Conservation (phyloP, 164 flowering plant species). For the Euptelea pleiosperma region DNA sequence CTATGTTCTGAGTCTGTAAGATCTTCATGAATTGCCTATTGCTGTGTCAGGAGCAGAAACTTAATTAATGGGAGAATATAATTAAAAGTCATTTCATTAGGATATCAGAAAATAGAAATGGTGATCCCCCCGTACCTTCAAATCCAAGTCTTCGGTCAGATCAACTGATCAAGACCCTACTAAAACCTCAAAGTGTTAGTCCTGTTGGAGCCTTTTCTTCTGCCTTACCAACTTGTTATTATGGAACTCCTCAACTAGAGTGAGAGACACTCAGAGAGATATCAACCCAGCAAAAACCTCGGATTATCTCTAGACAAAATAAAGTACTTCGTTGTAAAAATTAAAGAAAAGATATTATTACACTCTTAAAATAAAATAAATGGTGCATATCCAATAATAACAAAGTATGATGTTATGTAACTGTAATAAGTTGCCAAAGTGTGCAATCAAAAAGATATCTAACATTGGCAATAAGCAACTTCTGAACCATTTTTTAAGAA, state of each 20-base stretch:
- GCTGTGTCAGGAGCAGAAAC: constrained; percentile 41
- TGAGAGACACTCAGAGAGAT: constrained; percentile 26
- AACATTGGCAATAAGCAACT: too few species aligned
- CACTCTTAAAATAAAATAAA: too few species aligned
- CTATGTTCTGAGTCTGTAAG: too few species aligned
- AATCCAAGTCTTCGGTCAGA: constrained; percentile 55
- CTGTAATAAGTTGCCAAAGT: too few species aligned
- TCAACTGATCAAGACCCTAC: constrained; percentile 59
- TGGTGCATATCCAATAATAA: too few species aligned
- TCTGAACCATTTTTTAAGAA: too few species aligned
- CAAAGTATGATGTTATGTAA: too few species aligned
- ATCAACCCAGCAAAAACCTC: constrained; percentile 31
- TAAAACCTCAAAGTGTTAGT: constrained; percentile 44
- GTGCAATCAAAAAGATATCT: too few species aligned
- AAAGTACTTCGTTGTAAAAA: too few species aligned
- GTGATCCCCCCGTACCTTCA: constrained; percentile 32
- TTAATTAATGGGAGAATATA: constrained; percentile 65
- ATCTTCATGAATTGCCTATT: background rate
- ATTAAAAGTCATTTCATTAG: constrained; percentile 54
- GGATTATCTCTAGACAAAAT: constrained; percentile 26
- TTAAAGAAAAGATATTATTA: too few species aligned
- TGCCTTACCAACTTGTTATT: constrained; percentile 24
- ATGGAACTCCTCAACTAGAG: constrained; percentile 31
- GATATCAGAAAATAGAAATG: constrained; percentile 43
- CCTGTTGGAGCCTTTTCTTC: constrained; percentile 29